phyloP scores from a whole-genome alignment of 768 basidiomycete genomes.

The Cystobasidium onofrii region DNA sequence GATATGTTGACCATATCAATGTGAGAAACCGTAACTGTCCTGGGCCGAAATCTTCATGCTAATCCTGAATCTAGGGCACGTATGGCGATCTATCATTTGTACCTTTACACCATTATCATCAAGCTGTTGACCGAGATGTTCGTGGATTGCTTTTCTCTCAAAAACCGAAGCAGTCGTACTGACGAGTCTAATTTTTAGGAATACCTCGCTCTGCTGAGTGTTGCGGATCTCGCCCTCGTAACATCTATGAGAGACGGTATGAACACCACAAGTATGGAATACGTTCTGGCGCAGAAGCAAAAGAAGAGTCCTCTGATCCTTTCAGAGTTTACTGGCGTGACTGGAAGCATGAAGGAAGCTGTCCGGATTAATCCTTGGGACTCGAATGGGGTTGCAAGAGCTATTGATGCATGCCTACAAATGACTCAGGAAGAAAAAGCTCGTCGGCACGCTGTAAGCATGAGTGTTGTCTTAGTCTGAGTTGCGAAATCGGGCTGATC shows the following conservation, averaged over 20 bases:
- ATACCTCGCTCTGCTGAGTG: constrained; percentile 87
- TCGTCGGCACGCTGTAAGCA: constrained; percentile 57
- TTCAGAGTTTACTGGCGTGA: constrained; percentile 97
- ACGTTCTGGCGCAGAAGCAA: constrained; percentile 86
- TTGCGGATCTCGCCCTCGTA: constrained; percentile 88
- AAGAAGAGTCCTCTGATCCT: constrained; percentile 74
- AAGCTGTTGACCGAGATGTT: constrained; percentile 63
- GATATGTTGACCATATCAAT: constrained; percentile 89
- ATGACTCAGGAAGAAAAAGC: constrained; percentile 74
- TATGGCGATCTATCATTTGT: constrained; percentile 91
- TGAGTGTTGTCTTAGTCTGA: not conserved
- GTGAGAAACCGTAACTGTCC: constrained; percentile 43
- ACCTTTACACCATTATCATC: constrained; percentile 97
- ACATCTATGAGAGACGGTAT: constrained; percentile 94
- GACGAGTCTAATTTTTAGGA: constrained; percentile 56
- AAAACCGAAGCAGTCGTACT: not conserved
- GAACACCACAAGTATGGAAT: constrained; percentile 86
- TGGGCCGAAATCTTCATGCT: not conserved
- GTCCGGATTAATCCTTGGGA: constrained; percentile 94
- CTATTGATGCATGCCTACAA: constrained; percentile 75
- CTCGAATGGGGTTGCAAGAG: constrained; percentile 69
- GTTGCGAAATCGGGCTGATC: not conserved
- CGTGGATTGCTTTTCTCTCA: not conserved
- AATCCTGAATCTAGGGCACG: constrained; percentile 49
- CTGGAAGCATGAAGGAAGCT: constrained; percentile 79